A percentile compares a stretch with the other conserved stretches of the same genome.
Conservation (phyloP, 768 basidiomycete species). For the Tulasnella calospora region DNA sequence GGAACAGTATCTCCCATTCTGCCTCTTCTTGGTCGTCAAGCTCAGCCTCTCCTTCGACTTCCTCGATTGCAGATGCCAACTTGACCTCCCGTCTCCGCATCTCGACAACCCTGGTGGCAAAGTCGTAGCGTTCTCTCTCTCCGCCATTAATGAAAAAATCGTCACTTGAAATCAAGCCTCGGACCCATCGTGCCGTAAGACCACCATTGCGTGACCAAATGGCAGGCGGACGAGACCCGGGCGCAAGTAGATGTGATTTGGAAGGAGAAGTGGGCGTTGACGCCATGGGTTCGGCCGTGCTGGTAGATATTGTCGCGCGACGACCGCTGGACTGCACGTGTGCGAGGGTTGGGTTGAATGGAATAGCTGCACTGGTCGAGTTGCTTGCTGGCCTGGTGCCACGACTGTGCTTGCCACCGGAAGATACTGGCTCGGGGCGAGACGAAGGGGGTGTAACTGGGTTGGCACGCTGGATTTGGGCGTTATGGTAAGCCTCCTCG, state of each 20-base stretch:
- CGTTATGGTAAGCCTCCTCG: constrained; percentile 44
- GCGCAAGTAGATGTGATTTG: background rate
- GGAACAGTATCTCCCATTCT: constrained; percentile 67
- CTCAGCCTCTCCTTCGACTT: constrained; percentile 35
- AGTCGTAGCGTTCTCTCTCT: constrained; percentile 74
- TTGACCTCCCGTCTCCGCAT: constrained; percentile 46
- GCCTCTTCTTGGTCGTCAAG: constrained; percentile 56
- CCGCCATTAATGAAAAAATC: constrained; percentile 64
- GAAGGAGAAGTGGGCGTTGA: background rate
- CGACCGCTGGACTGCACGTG: background rate
- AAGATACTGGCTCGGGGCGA: background rate
- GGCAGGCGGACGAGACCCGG: constrained; percentile 38
- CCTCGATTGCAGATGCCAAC: constrained; percentile 22
- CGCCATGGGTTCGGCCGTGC: background rate
- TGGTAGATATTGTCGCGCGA: constrained; percentile 15
- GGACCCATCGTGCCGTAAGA: constrained; percentile 64
- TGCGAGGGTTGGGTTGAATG: constrained; percentile 25
- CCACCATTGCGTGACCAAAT: constrained; percentile 71
- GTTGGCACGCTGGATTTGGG: background rate
- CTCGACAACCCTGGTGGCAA: constrained; percentile 72
- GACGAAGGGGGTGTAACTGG: constrained; percentile 15
- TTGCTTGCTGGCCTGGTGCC: background rate
- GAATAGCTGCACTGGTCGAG: constrained; percentile 24
- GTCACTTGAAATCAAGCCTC: constrained; percentile 70
- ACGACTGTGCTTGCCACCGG: background rate